A percentile compares a stretch with the other conserved stretches of the same genome.
Conservation (phyloP, 768 basidiomycete species). For the Tulasnella sp. region DNA sequence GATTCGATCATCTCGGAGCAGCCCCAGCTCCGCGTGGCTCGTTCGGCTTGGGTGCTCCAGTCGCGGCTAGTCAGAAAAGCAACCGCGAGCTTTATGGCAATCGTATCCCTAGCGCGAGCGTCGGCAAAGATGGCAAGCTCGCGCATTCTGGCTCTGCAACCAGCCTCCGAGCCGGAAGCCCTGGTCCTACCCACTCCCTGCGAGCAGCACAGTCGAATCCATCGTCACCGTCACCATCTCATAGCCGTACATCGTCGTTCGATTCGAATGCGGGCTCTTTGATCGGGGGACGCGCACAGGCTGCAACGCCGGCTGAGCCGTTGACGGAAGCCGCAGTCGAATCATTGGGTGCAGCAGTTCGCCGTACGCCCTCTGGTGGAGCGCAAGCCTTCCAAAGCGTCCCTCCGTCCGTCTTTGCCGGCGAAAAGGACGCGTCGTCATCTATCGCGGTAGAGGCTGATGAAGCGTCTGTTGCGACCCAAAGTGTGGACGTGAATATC, state of each 20-base stretch:
- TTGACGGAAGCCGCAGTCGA: slow-evolving; percentile 14
- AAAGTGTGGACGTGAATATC: background rate
- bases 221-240: slow-evolving; percentile 1
- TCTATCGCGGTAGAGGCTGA: slow-evolving; percentile 12
- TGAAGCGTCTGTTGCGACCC: background rate
- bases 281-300: background rate
- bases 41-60: slow-evolving; percentile 19
- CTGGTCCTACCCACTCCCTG: background rate
- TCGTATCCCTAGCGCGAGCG: slow-evolving; percentile 13
- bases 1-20: slow-evolving; percentile 11
- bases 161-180: background rate
- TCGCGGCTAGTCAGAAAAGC: slow-evolving; percentile 7
- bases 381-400: slow-evolving; percentile 9
- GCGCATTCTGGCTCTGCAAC: background rate
- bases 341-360: slow-evolving; percentile 9
- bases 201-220: background rate
- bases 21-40: slow-evolving; percentile 18
- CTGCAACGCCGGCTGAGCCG: background rate
- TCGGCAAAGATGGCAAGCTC: background rate
- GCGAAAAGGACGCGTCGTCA: slow-evolving; percentile 7
- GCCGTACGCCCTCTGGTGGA: background rate
- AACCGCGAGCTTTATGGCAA: slow-evolving; percentile 19
- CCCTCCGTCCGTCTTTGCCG: background rate
- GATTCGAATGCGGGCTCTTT: background rate
- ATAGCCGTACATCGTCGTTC: slow-evolving; percentile 8